Evolutionary conservation across 2,329 filamentous ascomycete genomes (phyloP), one percentile per base, ranked within the genome.

Genomic region (Epicoccum sorghinum): DNA sequence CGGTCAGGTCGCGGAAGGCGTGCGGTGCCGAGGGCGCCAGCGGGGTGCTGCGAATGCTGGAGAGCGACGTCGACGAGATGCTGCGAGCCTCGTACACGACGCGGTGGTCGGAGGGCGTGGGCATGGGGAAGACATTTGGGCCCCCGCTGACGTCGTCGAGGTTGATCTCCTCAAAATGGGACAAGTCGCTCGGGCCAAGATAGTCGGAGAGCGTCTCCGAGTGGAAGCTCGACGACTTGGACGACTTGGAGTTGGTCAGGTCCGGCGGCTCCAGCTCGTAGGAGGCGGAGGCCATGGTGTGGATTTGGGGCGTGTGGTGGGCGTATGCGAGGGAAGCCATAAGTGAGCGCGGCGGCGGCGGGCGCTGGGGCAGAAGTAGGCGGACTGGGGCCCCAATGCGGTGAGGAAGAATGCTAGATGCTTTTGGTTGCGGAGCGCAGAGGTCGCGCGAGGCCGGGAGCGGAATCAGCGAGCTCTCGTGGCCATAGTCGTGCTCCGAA

Each of bases 81-180:
- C 62, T 64, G 7, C 66, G 55, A 46, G 66, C 66, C 56, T 73
- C 70, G 44, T 64, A 73, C 48, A 73, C 55, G 39, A 71, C 52
- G 45, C 68, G 70, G 42, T 69, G 68, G 29, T 67, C 67, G 23
- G 64, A 56, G 43, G 65, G 62, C 13, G 47, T 27, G 25, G 70
- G 60, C 49, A 70, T 55, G 40, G 84, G 83, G 32, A 83, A 83
- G 58, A 79, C 63, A n/a, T 60, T 47, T 9, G 72, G 69, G 35
- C 66, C 67, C 25, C 49, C 51, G 24, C 57, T 59, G 55, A 81
- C 80, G 65, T 90, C 88, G 56, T 92, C 89, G 27, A 98, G 85
- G 10, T 89, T 91, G 71, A 97, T 96, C 61, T 97, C 93, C 73
- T 98, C 93, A 67, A 97, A 97, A 73, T 97, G 87, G 60, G 86